Base-by-base conservation (phyloP, 495 filamentous ascomycete genomes). In the Neurospora sp. region DNA sequence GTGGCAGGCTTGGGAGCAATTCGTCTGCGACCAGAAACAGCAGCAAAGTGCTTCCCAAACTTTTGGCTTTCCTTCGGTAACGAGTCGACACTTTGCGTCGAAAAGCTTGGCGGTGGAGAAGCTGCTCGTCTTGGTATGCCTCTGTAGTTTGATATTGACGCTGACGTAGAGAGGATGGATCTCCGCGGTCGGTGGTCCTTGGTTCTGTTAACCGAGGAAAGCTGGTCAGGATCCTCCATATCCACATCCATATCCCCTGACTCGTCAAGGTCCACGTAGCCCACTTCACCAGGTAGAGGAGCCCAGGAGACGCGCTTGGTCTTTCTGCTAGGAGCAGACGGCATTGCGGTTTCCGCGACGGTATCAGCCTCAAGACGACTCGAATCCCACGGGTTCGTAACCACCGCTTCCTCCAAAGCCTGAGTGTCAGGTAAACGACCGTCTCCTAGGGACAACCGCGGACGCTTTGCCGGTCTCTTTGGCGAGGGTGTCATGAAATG, bases 31-130 rank as follows among this genome's bases (percentile, higher is more conserved):
- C 59, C 75, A 9, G 79, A 74, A 59, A 83, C 78, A 11, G 76
- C 76, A 12, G 81, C 80, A 66, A 85, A 86, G 72, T 86, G 83
- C 9, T 73, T 75, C 1, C 41, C 72, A 5, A 82, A 82, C 23
- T 75, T 79, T 38, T 79, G n/a, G 39, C 70, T 71, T 44, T 71
- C 62, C 4, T 27, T 46, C 0, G 75, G 76, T 14, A 78, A 72
- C 5, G 73, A 14, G 9, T 62, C 69, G n/a, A 69, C 3, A 7
- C 54, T 66, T 37, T 23, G 44, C 27, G 38, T 69, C 18, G 59
- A 77, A 27, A 35, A 8, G 35, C 54, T 75, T n/a, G 73, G 70
- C 0, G 80, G 81, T 2, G 81, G 80, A 8, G 79, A 82, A 2
- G 75, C 69, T 20, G 74, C 72, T 8, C 75, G 73, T 8, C 44